Percentiles rank a stretch among this genome's conserved stretches.
Conservation (phyloP, 441 rosid genomes). For the Erodium chrysanthum region DNA sequence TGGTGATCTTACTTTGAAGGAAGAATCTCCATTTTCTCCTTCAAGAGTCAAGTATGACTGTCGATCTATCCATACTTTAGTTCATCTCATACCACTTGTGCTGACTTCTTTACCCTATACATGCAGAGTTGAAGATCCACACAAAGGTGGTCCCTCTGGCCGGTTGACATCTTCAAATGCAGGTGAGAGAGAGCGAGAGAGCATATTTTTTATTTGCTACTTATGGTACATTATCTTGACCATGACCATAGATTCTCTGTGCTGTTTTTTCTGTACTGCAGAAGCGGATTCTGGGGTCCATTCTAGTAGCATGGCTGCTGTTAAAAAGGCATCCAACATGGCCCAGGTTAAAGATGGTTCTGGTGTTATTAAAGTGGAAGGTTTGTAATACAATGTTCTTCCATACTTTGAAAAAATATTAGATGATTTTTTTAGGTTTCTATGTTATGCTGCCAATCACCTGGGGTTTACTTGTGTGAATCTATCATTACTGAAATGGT, state of each 20-base stretch:
- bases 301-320: slow-evolving; percentile 26
- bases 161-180: slow-evolving; percentile 31
- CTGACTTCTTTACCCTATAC: slow-evolving; percentile 19
- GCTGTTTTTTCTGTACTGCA: slow-evolving; percentile 17
- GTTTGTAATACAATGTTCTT: slow-evolving; percentile 18
- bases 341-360: too few relatives aligned
- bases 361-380: slow-evolving; percentile 13
- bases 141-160: slow-evolving; percentile 20
- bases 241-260: slow-evolving; percentile 9
- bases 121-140: slow-evolving; percentile 63
- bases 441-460: not conserved
- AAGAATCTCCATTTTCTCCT: slow-evolving; percentile 39
- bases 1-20: slow-evolving; percentile 27
- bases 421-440: not conserved
- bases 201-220: slow-evolving; percentile 5
- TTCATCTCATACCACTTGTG: slow-evolving; percentile 15
- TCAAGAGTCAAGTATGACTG: slow-evolving; percentile 55
- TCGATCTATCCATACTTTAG: not conserved
- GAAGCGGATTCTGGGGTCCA: slow-evolving; percentile 33
- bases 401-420: not conserved
- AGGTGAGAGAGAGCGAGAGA: slow-evolving; percentile 25
- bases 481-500: not conserved
- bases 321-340: slow-evolving; percentile 30
- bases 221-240: slow-evolving; percentile 3
- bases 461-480: not conserved